Conservation (phyloP, 2,329 filamentous ascomycete species). For the Esteya vermicola region DNA sequence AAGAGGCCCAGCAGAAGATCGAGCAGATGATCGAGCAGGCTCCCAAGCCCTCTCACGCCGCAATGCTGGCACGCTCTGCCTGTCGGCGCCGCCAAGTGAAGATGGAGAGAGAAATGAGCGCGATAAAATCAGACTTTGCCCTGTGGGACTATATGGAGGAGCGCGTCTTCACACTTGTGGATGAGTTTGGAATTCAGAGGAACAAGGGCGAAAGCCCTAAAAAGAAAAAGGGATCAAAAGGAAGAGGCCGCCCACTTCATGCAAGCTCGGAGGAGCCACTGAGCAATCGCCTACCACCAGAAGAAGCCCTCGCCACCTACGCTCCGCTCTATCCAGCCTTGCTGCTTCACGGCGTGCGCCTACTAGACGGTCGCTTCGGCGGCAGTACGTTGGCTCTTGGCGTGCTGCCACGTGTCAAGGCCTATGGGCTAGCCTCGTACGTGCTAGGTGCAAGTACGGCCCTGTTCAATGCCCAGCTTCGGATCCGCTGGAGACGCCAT, state of each 20-base stretch:
- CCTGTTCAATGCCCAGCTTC: constrained; percentile 54
- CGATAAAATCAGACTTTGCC: constrained; percentile 43
- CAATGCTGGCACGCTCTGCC: constrained; percentile 22
- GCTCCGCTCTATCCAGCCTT: constrained; percentile 51
- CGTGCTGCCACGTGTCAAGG: constrained; percentile 53
- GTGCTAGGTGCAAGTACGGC: constrained; percentile 56
- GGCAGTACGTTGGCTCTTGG: constrained; percentile 34
- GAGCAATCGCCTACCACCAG: too few species aligned
- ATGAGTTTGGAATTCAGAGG: constrained; percentile 23
- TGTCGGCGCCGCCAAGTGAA: constrained; percentile 4
- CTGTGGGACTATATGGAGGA: constrained; percentile 54
- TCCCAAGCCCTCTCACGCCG: constrained; percentile 21
- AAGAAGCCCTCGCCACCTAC: constrained; percentile 32
- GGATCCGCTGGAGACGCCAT: constrained; percentile 45
- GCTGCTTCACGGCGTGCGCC: constrained; percentile 40
- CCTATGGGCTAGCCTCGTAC: constrained; percentile 53
- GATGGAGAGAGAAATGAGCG: constrained; percentile 37
- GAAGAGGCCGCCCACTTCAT: too few species aligned
- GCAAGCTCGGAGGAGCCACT: too few species aligned
- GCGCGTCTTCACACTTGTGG: constrained; percentile 50
- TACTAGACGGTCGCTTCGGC: constrained; percentile 42
- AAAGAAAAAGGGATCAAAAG: too few species aligned
- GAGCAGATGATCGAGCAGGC: not conserved
- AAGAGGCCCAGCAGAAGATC: too few species aligned
- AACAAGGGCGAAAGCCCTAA: not conserved